phyloP scores from a whole-genome alignment of 2,329 filamentous ascomycete species.

The Claviceps fusiformis region DNA sequence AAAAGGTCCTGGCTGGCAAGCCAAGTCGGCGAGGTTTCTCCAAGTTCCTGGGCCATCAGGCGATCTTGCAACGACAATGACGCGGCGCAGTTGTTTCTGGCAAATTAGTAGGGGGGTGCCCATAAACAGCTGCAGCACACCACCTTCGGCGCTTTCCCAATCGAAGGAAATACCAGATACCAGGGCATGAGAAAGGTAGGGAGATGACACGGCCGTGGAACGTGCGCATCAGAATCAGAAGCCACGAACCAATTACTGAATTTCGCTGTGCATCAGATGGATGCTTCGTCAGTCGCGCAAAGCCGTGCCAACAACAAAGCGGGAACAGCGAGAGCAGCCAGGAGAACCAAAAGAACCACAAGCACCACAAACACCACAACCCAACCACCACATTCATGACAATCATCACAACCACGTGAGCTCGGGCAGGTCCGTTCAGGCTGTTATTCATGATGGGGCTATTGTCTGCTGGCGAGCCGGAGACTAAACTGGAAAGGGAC shows the following conservation, averaged over 20 bases:
- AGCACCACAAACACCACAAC: no score
- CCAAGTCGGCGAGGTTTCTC: not conserved
- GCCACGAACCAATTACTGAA: no score
- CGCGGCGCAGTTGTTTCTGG: not conserved
- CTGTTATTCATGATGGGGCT: not conserved
- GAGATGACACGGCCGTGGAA: not conserved
- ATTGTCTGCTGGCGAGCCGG: not conserved
- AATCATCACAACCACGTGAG: not conserved
- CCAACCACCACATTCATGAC: no score
- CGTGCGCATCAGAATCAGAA: no score
- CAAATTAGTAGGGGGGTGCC: not conserved
- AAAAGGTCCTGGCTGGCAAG: not conserved
- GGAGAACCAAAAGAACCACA: no score
- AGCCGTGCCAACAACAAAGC: no score
- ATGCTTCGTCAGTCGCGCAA: no score
- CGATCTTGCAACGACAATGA: not conserved
- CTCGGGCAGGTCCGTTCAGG: not conserved
- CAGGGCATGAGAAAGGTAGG: not conserved
- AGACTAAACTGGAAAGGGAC: not conserved
- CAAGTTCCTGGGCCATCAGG: not conserved
- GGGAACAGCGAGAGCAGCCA: no score
- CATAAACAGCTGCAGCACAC: not conserved
- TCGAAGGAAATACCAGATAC: no score
- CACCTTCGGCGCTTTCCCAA: no score
- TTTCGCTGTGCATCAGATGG: no score